Evolutionary conservation across 495 filamentous ascomycete genomes (phyloP).

Genomic region (Neurospora sp.): DNA sequence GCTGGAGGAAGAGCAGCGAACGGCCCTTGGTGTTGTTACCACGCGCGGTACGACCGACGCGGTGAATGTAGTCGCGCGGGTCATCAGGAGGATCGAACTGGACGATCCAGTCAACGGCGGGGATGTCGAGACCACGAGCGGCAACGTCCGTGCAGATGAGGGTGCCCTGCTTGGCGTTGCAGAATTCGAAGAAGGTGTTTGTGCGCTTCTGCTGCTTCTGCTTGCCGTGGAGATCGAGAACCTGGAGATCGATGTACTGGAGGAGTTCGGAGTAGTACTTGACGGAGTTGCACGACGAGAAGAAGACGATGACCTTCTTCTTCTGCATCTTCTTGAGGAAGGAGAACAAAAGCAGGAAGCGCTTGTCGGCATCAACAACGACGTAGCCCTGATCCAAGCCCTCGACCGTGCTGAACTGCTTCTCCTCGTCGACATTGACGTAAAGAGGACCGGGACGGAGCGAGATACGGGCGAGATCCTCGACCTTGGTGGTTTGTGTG

Average conservation of each 20-base stretch:
- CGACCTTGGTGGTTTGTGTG: slow-evolving; percentile 96
- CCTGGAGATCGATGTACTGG: slow-evolving; percentile 92
- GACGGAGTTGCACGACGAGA: slow-evolving; percentile 86
- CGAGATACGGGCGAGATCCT: slow-evolving; percentile 90
- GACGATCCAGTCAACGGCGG: slow-evolving; percentile 88
- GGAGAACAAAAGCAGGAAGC: slow-evolving; percentile 89
- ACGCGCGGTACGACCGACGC: slow-evolving; percentile 88
- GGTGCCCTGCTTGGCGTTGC: slow-evolving; percentile 82
- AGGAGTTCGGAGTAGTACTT: slow-evolving; percentile 91
- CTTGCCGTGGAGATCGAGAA: slow-evolving; percentile 82
- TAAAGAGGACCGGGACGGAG: slow-evolving; percentile 86
- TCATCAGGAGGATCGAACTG: slow-evolving; percentile 94
- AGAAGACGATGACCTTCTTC: slow-evolving; percentile 98
- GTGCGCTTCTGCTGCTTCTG: slow-evolving; percentile 97
- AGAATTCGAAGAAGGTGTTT: slow-evolving; percentile 97
- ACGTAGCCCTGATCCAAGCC: slow-evolving; percentile 94
- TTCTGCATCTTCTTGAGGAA: slow-evolving; percentile 83
- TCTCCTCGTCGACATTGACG: slow-evolving; percentile 71
- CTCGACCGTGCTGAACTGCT: slow-evolving; percentile 59
- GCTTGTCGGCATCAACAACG: slow-evolving; percentile 82
- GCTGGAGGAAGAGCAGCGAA: slow-evolving; percentile 85
- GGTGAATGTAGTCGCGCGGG: slow-evolving; percentile 89
- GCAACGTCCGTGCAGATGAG: slow-evolving; percentile 96
- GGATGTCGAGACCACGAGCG: slow-evolving; percentile 88
- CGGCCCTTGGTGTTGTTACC: slow-evolving; percentile 74